phyloP scores from a whole-genome alignment of 768 basidiomycete species.

The Pleurotus sapidus region DNA sequence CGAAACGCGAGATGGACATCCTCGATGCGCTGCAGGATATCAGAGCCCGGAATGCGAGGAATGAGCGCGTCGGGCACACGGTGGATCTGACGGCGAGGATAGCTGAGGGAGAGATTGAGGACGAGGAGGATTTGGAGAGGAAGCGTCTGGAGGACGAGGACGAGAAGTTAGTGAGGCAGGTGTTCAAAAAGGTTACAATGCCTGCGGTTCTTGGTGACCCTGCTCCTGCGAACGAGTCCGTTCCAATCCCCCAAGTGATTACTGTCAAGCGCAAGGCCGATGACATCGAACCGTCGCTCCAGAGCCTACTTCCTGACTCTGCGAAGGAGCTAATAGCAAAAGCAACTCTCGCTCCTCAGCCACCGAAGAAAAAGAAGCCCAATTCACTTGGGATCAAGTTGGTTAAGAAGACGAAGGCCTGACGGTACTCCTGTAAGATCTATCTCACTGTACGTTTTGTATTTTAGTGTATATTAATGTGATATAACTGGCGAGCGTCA shows the following conservation, averaged over 20 bases:
- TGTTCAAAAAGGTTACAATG: conserved; percentile 74
- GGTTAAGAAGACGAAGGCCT: conserved; percentile 45
- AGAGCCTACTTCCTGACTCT: conserved; percentile 65
- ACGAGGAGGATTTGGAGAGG: conserved; percentile 70
- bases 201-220: conserved; percentile 20
- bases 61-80: conserved; percentile 78
- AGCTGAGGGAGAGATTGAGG: conserved; percentile 66
- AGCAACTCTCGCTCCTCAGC: conserved; percentile 39
- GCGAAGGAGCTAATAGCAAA: conserved; percentile 52
- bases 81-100: conserved; percentile 68
- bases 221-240: conserved; percentile 7
- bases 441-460: conserved; percentile 3
- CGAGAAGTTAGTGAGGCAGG: conserved; percentile 82
- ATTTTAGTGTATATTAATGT: conserved; percentile 11
- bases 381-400: conserved; percentile 74
- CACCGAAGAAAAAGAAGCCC: conserved; percentile 60
- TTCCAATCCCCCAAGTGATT: conserved; percentile 31
- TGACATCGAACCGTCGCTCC: conserved; percentile 68
- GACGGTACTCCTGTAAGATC: background rate
- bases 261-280: conserved; percentile 90
- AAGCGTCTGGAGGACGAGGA: conserved; percentile 85
- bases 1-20: conserved; percentile 97
- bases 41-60: conserved; percentile 80
- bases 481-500: background rate
- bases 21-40: conserved; percentile 95